Evolutionary conservation across 176 grass and related monocot species (phyloP), one percentile per base, ranked within the genome.

Genomic region (Coix lacrymajobi): DNA sequence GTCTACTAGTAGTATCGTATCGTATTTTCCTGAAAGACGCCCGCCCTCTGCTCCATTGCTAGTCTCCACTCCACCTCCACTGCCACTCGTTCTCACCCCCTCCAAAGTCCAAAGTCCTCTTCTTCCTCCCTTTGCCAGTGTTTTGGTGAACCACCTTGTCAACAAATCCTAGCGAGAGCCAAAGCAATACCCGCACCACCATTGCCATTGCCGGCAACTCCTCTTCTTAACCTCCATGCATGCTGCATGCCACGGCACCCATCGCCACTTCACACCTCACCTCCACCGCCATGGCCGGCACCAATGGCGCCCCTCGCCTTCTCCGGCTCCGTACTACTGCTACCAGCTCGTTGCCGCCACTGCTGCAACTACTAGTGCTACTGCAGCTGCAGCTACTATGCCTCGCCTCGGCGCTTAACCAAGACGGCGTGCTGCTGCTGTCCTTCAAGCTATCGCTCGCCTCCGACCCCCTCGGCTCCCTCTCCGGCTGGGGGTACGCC

Each of bases 361-460:
- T 62, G 17, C 30, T 81, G 26, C 80, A 72, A 5, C 34, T 87
- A 5, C 68, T 76, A 13, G 13, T 46, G 40, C 69, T 87, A 11
- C 60, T 64, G 56, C 19, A 76, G 11, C 3, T 54, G 7, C 16
- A 78, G 14, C 9, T 62, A 6, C 20, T 85, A 15, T 71, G 73
- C 77, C 75, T 84, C 6, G 54, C 85, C 30, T 32, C 65, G 13
- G 90, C 88, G 37, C 79, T 98, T 63, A 91, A 88, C 85, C 84
- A 88, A 34, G 96, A 98, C 37, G 90, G 92, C 65, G 33, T 80
- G 1, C 61, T 84, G 62, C 91, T 98, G 26, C 84, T 98, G 26
- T 89, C 86, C 73, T 95, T 95, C 90, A 98, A 98, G 85, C 62
- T 75, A 48, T 88, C 96, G 22, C 77, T 93, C 78, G 81, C 86